Evolutionary conservation across 495 filamentous ascomycete genomes (phyloP), one percentile per base, ranked within the genome.

Genomic region (Chaetomidium leptoderma): DNA sequence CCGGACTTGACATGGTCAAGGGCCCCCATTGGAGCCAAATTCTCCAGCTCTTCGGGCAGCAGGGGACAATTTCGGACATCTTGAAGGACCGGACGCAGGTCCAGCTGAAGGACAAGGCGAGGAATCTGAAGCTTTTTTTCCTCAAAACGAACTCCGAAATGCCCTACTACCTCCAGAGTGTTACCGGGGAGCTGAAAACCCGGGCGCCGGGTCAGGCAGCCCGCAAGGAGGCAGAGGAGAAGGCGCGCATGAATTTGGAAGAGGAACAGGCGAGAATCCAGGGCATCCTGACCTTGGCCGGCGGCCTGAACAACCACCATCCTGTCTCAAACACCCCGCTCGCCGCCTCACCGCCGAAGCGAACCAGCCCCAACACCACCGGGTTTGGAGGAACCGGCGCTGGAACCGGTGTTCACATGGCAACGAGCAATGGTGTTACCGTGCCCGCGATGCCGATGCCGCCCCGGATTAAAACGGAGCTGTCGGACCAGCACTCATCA

Each of bases 21-120:
- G 92, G 92, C 0, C 92, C 92, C 47, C 92, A 97, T 62, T 97
- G 92, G 92, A 91, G 87, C 60, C 91, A 96, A 67, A 97, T 97
- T 35, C 77, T 97, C 3, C 85, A 86, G 13, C 83, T 97, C 65
- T 96, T 92, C 64, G 92, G 92, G 0, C 81, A 83, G 0, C 88
- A 88, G 33, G 92, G 92, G 5, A 86, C 85, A 4, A 82, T 93
- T 52, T 92, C 86, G 48, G 86, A 93, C 60, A 86, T 90, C 6
- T 77, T 97, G 35, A 95, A 95, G 63, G 92, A 96, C 63, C 84
- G 92, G 39, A 95, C 92, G 48, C 92, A 97, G 67, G 92, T 97
- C 0, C 92, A 97, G 66, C 77, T 97, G 14, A 97, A 97, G 66
- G 92, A 97, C 66, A 97, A 97, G 69, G 92, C 92, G 9, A 80